Percentiles rank a stretch among this genome's conserved stretches.
phyloP scores from a whole-genome alignment of 768 basidiomycete genomes.

The Pleurotus platypus region DNA sequence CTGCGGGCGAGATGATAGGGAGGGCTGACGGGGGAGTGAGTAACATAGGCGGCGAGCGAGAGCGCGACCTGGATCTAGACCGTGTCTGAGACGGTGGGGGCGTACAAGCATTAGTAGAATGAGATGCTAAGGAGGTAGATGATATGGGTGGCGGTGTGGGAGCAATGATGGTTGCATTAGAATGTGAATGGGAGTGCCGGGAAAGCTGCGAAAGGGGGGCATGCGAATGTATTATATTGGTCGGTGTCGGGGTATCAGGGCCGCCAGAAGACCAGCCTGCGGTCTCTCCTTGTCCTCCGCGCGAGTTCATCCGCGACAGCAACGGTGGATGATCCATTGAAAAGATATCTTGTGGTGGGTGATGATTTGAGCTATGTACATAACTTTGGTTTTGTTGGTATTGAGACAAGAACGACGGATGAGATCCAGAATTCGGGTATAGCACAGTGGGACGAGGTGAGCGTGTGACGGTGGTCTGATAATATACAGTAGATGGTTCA shows the following conservation, averaged over 20 bases:
- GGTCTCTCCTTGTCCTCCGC: conserved; percentile 14
- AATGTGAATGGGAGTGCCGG: conserved; percentile 44
- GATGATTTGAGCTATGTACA: conserved; percentile 16
- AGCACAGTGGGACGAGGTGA: conserved; percentile 42
- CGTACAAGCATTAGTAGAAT: conserved; percentile 14
- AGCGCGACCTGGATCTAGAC: conserved; percentile 19
- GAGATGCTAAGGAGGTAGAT: conserved; percentile 18
- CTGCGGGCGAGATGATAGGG: background rate
- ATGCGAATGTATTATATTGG: conserved; percentile 19
- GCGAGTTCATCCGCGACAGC: conserved; percentile 30
- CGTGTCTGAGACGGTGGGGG: conserved; percentile 14
- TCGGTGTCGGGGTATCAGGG: conserved; percentile 40
- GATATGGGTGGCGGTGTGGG: conserved; percentile 31
- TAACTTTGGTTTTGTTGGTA: conserved; percentile 32
- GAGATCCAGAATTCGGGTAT: conserved; percentile 43
- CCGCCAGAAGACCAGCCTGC: conserved; percentile 26
- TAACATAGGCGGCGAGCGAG: conserved; percentile 16
- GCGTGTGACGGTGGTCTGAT: conserved; percentile 53
- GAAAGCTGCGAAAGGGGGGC: conserved; percentile 19
- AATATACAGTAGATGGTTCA: conserved; percentile 62
- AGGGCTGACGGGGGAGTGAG: background rate
- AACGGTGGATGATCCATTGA: conserved; percentile 37
- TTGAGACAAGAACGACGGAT: conserved; percentile 37
- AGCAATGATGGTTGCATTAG: conserved; percentile 45
- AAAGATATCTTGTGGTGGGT: conserved; percentile 40